Base-by-base conservation (phyloP, 1,284 basidiomycete genomes). In the Trametes pubescens region DNA sequence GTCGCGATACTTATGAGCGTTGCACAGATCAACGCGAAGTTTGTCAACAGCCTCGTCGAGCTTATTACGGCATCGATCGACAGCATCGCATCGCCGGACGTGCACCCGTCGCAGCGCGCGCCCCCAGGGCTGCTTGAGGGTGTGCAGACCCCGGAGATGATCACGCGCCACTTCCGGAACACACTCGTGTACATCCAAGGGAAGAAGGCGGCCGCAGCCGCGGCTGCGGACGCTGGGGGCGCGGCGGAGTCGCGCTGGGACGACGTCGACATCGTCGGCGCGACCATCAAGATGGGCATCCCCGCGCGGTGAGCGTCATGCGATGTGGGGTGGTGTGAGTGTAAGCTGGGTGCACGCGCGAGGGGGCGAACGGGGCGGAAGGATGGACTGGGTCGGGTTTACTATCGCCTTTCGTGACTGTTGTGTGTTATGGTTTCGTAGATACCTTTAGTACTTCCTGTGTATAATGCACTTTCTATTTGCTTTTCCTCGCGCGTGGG, bases 21-120 rank as follows among this genome's bases (percentile, higher is more conserved):
- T 22, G 35, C 34, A 4, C 73, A 95, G 93, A 85, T 96, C 60
- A 93, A 94, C 34, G 89, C 96, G 16, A 97, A 96, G 80, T 98
- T 96, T 71, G 90, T 98, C 67, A 97, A 96, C 78, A 94, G 91
- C 65, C 86, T 98, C 51, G 94, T 98, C 24, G 95, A 98, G 73
- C 85, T 98, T 37, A 96, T 98, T 76, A 93, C 94, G 0, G 89
- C 90, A 24, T 94, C 91, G 72, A 94, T 98, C 75, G 95, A 98
- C 78, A 89, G 86, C 67, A 91, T 96, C 69, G 86, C 91, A 48
- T 90, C 90, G 1, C 89, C 84, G 3, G 94, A 97, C 72, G 88
- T 95, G 4, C 93, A 96, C 74, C 91, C 93, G 0, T 89, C 93
- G 0, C 89, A 93, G 65, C 86, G 91, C 54, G 89, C 86, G 46